Evolutionary conservation across 2,329 filamentous ascomycete genomes (phyloP).

Genomic region (Cytospora paraplurivora): DNA sequence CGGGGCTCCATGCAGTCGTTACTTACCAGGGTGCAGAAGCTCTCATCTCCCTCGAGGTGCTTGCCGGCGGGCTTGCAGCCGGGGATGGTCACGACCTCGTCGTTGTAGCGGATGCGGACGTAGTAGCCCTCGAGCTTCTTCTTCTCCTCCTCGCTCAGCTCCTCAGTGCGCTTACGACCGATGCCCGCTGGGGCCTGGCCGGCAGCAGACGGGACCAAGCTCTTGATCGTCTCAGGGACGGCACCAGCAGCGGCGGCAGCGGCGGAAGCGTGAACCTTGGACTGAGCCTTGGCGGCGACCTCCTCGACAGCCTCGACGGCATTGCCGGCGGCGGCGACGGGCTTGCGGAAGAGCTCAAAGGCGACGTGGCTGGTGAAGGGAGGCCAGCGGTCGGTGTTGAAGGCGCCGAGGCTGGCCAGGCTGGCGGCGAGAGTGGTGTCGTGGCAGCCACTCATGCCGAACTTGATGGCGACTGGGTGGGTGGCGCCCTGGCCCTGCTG

Average conservation of each 20-base stretch:
- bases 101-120: slow-evolving; percentile 90
- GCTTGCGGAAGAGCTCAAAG: slow-evolving; percentile 79
- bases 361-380: slow-evolving; percentile 92
- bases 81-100: slow-evolving; percentile 76
- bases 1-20: neutral
- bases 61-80: slow-evolving; percentile 77
- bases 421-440: slow-evolving; percentile 88
- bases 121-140: slow-evolving; percentile 73
- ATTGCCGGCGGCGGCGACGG: slow-evolving; percentile 32
- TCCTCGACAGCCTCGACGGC: slow-evolving; percentile 1
- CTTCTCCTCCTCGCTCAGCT: slow-evolving; percentile 60
- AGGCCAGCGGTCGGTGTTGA: slow-evolving; percentile 75
- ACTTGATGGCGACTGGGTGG: slow-evolving; percentile 55
- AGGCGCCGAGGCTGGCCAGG: slow-evolving; percentile 77
- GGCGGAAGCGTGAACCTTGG: neutral
- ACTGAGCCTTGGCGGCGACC: neutral
- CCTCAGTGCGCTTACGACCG: slow-evolving; percentile 59
- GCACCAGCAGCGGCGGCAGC: slow-evolving; percentile 20
- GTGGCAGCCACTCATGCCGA: slow-evolving; percentile 84
- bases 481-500: slow-evolving; percentile 39
- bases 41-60: slow-evolving; percentile 83
- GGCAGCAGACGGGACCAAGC: slow-evolving; percentile 37
- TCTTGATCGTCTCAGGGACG: slow-evolving; percentile 35
- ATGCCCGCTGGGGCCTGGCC: slow-evolving; percentile 50
- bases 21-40: slow-evolving; percentile 83